Base-by-base conservation (phyloP, 73 alveolate species). In the Paramecium sexaurelia region DNA sequence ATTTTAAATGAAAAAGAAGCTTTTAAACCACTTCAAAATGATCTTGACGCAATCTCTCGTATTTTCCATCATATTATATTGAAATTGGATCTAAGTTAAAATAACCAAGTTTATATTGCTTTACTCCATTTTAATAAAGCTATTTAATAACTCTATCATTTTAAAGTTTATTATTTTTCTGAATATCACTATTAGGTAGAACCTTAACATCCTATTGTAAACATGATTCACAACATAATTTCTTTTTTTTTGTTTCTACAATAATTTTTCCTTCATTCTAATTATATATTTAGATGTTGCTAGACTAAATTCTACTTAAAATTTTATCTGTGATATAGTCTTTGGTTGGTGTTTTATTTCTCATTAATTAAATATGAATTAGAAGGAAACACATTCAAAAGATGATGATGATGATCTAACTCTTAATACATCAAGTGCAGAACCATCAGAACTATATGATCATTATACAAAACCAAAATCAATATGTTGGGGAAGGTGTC, bases 401-500 rank as follows among this genome's bases (percentile, higher is more conserved):
- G 56, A 36, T 0, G 33, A 27, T 8, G 87, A 73, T 15, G 87
- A 73, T 33, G 87, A 73, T 10, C n/a, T 36, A 15, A 10, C 33
- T 15, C 57, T 73, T 24, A 73, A 73, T 32, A 73, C 27, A 19
- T 36, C 87, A 7, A 20, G 36, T 24, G 20, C 87, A 33, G 87
- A 73, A 9, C 87, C 87, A 73, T 39, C 35, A 33, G 87, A 73
- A 73, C 29, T 73, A 2, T 61, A 73, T 33, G 87, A 73, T 36
- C 13, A 73, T 17, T 73, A 73, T 17, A 36, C 55, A 39, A 73
- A 73, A 9, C 87, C 55, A 33, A 39, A 73, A 6, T 29, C 83
- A 0, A 35, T 27, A 2, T 20, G 17, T 73, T 73, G 87, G 87
- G 93, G 93, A 36, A 86, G 55, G 66, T 86, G 85, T 37, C 40